Conservation (phyloP, 805 yeast genomes). For the Sugiyamaella smithiae region DNA sequence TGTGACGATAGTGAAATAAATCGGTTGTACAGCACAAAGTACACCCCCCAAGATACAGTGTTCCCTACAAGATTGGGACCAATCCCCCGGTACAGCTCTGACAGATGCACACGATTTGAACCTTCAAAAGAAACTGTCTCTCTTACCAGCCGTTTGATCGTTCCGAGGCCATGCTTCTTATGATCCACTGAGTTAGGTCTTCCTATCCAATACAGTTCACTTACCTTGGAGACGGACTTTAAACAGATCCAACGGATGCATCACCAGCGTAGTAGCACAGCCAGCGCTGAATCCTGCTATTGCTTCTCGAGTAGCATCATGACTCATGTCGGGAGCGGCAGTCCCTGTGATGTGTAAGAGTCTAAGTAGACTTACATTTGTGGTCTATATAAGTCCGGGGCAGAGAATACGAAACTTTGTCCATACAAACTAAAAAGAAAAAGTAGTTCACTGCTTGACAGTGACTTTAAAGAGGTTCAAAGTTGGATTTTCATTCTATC, state of each 20-base stretch:
- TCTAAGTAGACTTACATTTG: too few relatives aligned
- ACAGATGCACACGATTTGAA: not conserved
- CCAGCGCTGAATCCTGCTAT: slow-evolving; percentile 82
- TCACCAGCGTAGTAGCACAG: slow-evolving; percentile 66
- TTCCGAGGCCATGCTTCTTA: slow-evolving; percentile 11
- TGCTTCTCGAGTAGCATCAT: slow-evolving; percentile 36
- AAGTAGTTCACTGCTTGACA: not conserved
- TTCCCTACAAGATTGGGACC: slow-evolving; percentile 80
- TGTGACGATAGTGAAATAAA: slow-evolving; percentile 29
- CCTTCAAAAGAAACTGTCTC: slow-evolving; percentile 10
- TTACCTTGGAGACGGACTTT: slow-evolving; percentile 79
- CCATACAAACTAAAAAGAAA: too few relatives aligned
- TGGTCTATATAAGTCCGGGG: too few relatives aligned
- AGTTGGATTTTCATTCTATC: too few relatives aligned
- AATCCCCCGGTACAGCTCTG: slow-evolving; percentile 64
- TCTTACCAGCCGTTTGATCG: slow-evolving; percentile 7
- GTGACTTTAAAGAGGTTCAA: too few relatives aligned
- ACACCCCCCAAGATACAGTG: slow-evolving; percentile 83
- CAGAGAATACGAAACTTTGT: too few relatives aligned
- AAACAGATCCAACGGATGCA: slow-evolving; percentile 87
- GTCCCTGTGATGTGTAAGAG: too few relatives aligned
- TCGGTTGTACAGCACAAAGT: slow-evolving; percentile 72
- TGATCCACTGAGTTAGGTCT: slow-evolving; percentile 13
- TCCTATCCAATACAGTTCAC: slow-evolving; percentile 3
- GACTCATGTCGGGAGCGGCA: too few relatives aligned